These are phyloP conservation scores for Amylostereum chailletii DNA, from an alignment of 1,284 basidiomycete species.

Conservation along the genomic window DNA sequence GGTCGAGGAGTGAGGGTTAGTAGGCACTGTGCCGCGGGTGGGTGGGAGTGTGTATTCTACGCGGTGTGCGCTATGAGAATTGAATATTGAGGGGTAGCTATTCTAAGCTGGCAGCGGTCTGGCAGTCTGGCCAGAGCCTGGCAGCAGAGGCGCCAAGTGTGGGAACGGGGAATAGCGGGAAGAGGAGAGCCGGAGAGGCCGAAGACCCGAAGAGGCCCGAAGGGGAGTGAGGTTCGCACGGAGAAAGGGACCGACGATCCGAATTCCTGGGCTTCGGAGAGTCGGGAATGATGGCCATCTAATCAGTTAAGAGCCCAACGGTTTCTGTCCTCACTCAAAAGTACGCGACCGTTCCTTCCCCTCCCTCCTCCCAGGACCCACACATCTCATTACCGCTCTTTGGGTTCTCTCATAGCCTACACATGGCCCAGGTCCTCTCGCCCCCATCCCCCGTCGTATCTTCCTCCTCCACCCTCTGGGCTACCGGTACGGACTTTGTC, in stretches of 20 bases:
- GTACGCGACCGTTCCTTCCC: background rate
- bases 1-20: conserved; percentile 36
- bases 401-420: background rate
- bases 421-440: background rate
- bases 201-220: conserved; percentile 6
- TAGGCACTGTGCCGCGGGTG: no score
- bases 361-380: background rate
- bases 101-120: no score
- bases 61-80: background rate
- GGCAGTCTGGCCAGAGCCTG: no score
- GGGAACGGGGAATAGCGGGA: background rate
- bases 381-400: background rate
- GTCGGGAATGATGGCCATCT: conserved; percentile 16
- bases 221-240: background rate
- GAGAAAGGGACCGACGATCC: no score
- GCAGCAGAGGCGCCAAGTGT: background rate
- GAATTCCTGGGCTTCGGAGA: no score
- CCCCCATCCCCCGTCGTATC: conserved; percentile 6
- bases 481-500: conserved; percentile 29
- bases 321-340: background rate
- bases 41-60: background rate
- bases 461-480: conserved; percentile 45
- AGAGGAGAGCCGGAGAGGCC: conserved; percentile 2
- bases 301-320: conserved; percentile 18
- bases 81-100: no score